Conservation (phyloP, 805 yeast species). For the Maudiozyma turicensis region DNA sequence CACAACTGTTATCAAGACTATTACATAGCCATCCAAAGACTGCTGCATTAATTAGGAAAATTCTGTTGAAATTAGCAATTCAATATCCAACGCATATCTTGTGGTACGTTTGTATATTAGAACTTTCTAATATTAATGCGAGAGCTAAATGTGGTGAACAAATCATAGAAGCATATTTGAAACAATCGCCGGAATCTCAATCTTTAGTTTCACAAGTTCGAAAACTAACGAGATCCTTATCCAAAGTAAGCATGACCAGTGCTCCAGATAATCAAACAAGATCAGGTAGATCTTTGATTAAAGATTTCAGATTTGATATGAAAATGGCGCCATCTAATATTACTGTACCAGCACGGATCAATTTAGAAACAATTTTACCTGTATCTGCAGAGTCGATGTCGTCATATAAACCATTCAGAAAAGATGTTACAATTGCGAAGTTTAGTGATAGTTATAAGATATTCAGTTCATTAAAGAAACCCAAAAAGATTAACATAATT, state of each 20-base stretch:
- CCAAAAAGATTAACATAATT: slow-evolving; percentile 60
- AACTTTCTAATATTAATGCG: slow-evolving; percentile 44
- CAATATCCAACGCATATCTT: slow-evolving; percentile 74
- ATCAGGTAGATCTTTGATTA: slow-evolving; percentile 26
- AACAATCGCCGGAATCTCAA: slow-evolving; percentile 5
- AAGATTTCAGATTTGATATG: slow-evolving; percentile 37
- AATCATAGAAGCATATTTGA: slow-evolving; percentile 31
- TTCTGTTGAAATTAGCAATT: slow-evolving; percentile 47
- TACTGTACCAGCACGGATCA: slow-evolving; percentile 66
- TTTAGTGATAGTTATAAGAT: slow-evolving; percentile 63
- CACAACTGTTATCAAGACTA: slow-evolving; percentile 77
- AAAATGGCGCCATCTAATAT: slow-evolving; percentile 38
- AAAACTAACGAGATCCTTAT: slow-evolving; percentile 15
- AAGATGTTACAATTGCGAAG: slow-evolving; percentile 43
- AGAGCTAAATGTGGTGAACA: slow-evolving; percentile 39
- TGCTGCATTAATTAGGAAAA: slow-evolving; percentile 42
- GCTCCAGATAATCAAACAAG: slow-evolving; percentile 15
- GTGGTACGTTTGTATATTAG: slow-evolving; percentile 62
- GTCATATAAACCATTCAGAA: slow-evolving; percentile 38
- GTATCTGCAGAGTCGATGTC: slow-evolving; percentile 35
- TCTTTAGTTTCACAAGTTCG: slow-evolving; percentile 19
- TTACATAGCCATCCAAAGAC: slow-evolving; percentile 52
- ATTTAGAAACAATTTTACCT: slow-evolving; percentile 61
- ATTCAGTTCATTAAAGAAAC: slow-evolving; percentile 77
- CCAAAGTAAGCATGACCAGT: slow-evolving; percentile 22